A percentile compares a stretch with the other conserved stretches of the same genome.
Evolutionary conservation across 371 early-diverging fungal species (phyloP).

Genomic region (Rhizopus stolonifer): DNA sequence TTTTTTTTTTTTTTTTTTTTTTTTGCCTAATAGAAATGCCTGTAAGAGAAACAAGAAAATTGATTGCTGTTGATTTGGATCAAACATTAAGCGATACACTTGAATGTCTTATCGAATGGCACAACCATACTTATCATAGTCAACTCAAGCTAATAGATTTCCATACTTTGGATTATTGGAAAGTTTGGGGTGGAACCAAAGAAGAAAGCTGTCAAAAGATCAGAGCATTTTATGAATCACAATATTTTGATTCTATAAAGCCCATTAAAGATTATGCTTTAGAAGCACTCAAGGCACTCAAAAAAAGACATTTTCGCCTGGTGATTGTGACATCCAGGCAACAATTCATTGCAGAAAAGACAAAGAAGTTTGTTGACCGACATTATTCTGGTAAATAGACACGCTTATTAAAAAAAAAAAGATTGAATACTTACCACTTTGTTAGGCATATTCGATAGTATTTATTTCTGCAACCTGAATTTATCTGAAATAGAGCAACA

Average conservation of each 20-base stretch:
- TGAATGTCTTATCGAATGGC: conserved; percentile 44
- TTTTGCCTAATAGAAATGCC: too few relatives aligned
- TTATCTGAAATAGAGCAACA: conserved; percentile 44
- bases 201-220: conserved; percentile 48
- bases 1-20: neutral
- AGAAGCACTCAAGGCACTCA: conserved; percentile 53
- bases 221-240: conserved; percentile 50
- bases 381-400: conserved; percentile 40
- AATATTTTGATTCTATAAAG: conserved; percentile 43
- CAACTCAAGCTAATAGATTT: conserved; percentile 38
- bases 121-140: conserved; percentile 46
- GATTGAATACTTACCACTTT: too few relatives aligned
- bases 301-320: conserved; percentile 45
- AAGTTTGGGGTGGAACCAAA: conserved; percentile 50
- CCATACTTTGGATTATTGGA: conserved; percentile 44
- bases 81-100: conserved; percentile 49
- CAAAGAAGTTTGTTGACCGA: conserved; percentile 52
- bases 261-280: conserved; percentile 53
- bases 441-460: conserved; percentile 52
- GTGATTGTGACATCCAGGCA: conserved; percentile 54
- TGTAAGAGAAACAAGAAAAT: conserved; percentile 29
- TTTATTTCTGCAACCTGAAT: conserved; percentile 51
- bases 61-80: conserved; percentile 56
- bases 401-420: neutral
- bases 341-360: conserved; percentile 51